Base-by-base conservation (phyloP, 768 basidiomycete genomes). In the Agaricus blazei region DNA sequence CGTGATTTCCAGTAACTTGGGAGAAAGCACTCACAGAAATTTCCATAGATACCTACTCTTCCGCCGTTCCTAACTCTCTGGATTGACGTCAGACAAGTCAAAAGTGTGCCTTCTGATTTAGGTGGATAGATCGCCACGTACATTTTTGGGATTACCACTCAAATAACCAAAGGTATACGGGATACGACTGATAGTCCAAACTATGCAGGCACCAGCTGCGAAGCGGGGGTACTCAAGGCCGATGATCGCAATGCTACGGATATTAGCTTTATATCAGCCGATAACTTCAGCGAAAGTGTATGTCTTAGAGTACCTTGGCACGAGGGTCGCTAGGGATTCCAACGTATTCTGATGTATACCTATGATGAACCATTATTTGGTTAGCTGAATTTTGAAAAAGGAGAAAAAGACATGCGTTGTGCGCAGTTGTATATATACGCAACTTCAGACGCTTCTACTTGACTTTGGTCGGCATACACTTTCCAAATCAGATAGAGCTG, bases 301-400 rank as follows among this genome's bases (percentile, higher is more conserved):
- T 75, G 29, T 6, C 12, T 24, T 48, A 23, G 19, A 19, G 62
- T 60, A 83, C 78, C 72, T 69, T 6, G 72, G 50, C 34, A 70
- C 68, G 8, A 83, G 51, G 26, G 76, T 56, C n/a, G 83, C 82
- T 7, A 76, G 62, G 56, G 63, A 67, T 60, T 83, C 82, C 9
- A 84, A 68, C 0, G 82, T 81, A 54, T 84, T 85, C 75, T 85
- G 84, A 65, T 89, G 87, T 23, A 85, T 83, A 56, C 86, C 85
- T 87, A 58, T 29, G 19, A 19, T 19, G 19, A 19, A 19, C 19
- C 19, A 24, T 11, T 24, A 6, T 26, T 9, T 11, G 31, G 1
- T 40, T n/a, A 54, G 8, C 12, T 44, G 38, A 38, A 19, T 37
- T 23, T 19, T 19, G 19, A 19, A 1, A 19, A 19, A 7, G 19